Conservation (phyloP, 257 asterid genomes). For the Coffea canephora region DNA sequence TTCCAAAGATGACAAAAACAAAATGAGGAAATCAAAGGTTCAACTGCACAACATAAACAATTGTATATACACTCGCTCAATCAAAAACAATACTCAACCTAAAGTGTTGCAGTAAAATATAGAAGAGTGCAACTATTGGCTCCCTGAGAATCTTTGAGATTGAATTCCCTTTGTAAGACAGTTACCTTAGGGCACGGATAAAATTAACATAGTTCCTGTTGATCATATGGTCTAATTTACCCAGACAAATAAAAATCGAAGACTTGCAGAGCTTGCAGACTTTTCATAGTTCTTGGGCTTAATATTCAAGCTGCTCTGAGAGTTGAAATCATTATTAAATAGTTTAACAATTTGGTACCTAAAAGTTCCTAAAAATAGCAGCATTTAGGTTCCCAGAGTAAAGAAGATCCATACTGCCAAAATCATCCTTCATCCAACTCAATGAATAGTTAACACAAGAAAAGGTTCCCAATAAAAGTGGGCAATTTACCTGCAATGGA, state of each 20-base stretch:
- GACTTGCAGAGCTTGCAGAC: not conserved
- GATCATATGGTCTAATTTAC: not conserved
- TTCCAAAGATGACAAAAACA: too few relatives aligned
- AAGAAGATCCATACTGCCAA: too few relatives aligned
- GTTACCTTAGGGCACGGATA: not conserved
- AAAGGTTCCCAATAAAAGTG: not conserved
- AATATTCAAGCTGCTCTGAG: not conserved
- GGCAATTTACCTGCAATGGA: conserved; percentile 79
- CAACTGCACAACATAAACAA: not conserved
- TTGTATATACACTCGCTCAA: too few relatives aligned
- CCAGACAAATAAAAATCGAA: not conserved
- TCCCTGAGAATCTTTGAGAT: not conserved
- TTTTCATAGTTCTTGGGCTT: not conserved
- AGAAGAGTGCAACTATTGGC: not conserved
- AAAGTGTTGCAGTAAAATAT: not conserved
- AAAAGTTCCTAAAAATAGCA: too few relatives aligned
- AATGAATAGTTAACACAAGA: not conserved
- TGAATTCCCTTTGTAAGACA: not conserved
- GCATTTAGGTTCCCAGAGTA: too few relatives aligned
- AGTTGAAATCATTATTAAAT: not conserved
- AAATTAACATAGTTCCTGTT: not conserved
- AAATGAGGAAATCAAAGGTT: not conserved
- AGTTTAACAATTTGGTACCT: not conserved
- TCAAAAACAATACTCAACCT: not conserved
- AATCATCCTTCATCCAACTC: not conserved